Evolutionary conservation across 305 asterid genomes (phyloP), one percentile per base, ranked within the genome.

Genomic region (Solanum aculeatissimum): DNA sequence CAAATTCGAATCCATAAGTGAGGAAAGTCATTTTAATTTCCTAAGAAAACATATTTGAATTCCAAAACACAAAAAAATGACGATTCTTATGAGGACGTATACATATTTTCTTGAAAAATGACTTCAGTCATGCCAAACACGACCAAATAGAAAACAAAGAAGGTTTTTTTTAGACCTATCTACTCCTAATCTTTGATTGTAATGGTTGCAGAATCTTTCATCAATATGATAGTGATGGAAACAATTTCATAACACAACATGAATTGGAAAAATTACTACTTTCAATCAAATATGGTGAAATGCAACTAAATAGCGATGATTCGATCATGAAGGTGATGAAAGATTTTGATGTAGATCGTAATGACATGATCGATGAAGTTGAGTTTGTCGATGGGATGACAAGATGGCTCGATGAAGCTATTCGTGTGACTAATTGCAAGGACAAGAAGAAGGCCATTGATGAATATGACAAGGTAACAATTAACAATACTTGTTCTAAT

Each of bases 351-450:
- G 68, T 21, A 47, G 88, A 91, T 65, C 84, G 86, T 7, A 85
- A 89, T 51, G 29, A n/a, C 81, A 75, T 29, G 32, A 85, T 89
- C 13, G 86, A 86, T 13, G 87, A 88, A 57, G 86, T 85, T 43
- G 93, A 91, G 43, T 91, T 91, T 66, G 70, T 85, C 2, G 47
- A 84, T n/a, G 93, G 93, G 49, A 51, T 89, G 69, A 80, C 82
- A 62, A 89, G 82, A 77, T 88, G 92, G 92, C 84, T 91, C 57
- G 86, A 88, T 6, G 84, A 85, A 71, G 92, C 87, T 85, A 84
- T 86, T 86, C 84, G 78, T 11, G 84, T 84, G 11, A 84, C 89
- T n/a, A 85, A 86, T 51, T 86, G 91, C 83, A 32, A 25, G 57
- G 82, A 86, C 45, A 90, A 88, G 47, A 89, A 82, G 47, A 83